phyloP scores from a whole-genome alignment of 306 rosid species.

The Sechiopsis laciniata region DNA sequence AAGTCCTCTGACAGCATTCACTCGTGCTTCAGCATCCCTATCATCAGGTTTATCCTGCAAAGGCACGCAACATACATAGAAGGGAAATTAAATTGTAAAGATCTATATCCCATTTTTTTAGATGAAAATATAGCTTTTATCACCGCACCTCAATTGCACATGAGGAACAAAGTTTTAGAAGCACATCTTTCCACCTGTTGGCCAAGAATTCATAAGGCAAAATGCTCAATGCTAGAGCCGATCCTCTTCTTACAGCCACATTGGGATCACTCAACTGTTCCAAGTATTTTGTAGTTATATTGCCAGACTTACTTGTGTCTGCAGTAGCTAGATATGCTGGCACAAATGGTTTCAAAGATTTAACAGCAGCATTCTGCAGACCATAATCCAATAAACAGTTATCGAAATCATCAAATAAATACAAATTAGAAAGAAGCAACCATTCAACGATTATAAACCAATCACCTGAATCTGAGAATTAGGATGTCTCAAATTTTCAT shows the following conservation, averaged over 20 bases:
- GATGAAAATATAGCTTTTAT: slow-evolving; percentile 9
- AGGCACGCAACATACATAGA: slow-evolving; percentile 19
- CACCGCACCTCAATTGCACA: slow-evolving; percentile 68
- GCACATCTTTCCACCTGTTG: slow-evolving; percentile 70
- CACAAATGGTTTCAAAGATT: slow-evolving; percentile 67
- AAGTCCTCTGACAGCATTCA: slow-evolving; percentile 83
- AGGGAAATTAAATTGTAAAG: neutral
- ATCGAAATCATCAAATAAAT: slow-evolving; percentile 19
- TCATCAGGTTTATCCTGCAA: slow-evolving; percentile 79
- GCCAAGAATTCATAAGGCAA: slow-evolving; percentile 64
- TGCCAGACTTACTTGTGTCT: slow-evolving; percentile 39
- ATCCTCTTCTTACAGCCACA: slow-evolving; percentile 88
- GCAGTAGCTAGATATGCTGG: slow-evolving; percentile 48
- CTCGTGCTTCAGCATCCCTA: slow-evolving; percentile 94
- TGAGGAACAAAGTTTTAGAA: slow-evolving; percentile 64
- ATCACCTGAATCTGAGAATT: slow-evolving; percentile 91
- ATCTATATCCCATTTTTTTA: neutral
- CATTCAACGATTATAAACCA: slow-evolving; percentile 20
- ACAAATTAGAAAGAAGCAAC: slow-evolving; percentile 21
- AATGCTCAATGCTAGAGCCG: slow-evolving; percentile 76
- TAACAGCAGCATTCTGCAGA: slow-evolving; percentile 69
- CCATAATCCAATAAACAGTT: slow-evolving; percentile 23
- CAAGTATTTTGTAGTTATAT: slow-evolving; percentile 58
- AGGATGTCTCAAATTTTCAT: slow-evolving; percentile 93
- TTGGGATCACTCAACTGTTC: slow-evolving; percentile 72